These are phyloP conservation scores for Astrephomene gubernaculifera DNA, from an alignment of 139 green algal species.

Conservation along the genomic window DNA sequence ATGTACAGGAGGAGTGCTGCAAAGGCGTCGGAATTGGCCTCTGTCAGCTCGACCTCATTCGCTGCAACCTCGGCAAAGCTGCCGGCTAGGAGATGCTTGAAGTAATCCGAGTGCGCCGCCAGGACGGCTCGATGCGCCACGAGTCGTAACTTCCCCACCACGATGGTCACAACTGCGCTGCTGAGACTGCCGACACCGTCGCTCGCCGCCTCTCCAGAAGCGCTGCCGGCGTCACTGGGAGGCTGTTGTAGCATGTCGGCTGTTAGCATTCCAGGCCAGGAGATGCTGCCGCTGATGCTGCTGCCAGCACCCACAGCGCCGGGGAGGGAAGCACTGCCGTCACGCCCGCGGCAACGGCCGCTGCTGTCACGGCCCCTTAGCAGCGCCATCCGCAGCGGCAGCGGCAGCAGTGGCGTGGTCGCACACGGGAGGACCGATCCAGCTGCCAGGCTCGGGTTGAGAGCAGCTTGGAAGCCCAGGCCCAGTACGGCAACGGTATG, in stretches of 20 bases:
- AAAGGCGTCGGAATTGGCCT: background rate
- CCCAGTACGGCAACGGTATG: background rate
- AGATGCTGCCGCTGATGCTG: background rate
- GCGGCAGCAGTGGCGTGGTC: background rate
- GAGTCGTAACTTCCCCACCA: background rate
- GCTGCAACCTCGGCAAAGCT: background rate
- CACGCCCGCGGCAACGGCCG: background rate
- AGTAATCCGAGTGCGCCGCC: background rate
- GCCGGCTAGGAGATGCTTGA: background rate
- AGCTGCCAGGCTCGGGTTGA: background rate
- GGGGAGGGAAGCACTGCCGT: background rate
- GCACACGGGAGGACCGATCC: background rate
- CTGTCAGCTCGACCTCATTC: background rate
- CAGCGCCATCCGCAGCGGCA: background rate
- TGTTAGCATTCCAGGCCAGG: background rate
- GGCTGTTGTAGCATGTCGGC: background rate
- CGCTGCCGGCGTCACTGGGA: background rate
- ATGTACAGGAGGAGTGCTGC: background rate
- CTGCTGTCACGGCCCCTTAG: too few relatives aligned
- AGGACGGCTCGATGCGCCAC: background rate
- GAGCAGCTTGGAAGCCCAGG: background rate
- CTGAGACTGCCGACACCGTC: too few relatives aligned
- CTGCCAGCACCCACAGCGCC: too few relatives aligned
- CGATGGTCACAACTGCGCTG: background rate
- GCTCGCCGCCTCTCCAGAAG: too few relatives aligned